phyloP scores from a whole-genome alignment of 768 basidiomycete species.

The Tylopilus cervinicoccineus region DNA sequence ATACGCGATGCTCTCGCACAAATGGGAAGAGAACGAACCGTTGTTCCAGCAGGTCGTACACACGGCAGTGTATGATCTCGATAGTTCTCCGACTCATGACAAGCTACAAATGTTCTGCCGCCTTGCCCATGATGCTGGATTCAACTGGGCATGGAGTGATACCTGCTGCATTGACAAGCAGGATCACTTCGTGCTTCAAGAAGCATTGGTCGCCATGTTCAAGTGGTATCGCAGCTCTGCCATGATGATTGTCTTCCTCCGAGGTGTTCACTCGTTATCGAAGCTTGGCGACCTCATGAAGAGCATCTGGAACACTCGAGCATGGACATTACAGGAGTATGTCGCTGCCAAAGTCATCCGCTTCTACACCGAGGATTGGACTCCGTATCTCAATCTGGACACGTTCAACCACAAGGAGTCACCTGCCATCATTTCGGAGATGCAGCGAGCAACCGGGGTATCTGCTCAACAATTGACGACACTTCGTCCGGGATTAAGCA shows the following conservation, averaged over 20 bases:
- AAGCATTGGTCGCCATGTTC: slow-evolving; percentile 3
- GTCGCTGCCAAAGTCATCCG: background rate
- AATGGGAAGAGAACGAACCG: background rate
- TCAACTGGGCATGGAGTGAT: too few relatives aligned
- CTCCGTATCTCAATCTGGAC: background rate
- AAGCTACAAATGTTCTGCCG: background rate
- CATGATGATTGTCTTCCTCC: slow-evolving; percentile 3
- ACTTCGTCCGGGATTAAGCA: background rate
- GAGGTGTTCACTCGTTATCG: background rate
- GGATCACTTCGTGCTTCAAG: background rate
- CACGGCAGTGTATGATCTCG: background rate
- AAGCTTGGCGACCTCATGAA: background rate
- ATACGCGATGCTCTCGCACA: background rate
- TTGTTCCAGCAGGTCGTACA: background rate
- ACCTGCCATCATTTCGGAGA: background rate
- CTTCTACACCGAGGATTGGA: background rate
- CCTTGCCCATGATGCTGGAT: background rate
- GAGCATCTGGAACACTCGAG: slow-evolving; percentile 3
- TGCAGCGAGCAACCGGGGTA: background rate
- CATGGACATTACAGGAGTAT: slow-evolving; percentile 9
- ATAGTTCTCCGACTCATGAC: background rate
- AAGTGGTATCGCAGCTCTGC: slow-evolving; percentile 1
- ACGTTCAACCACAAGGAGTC: background rate
- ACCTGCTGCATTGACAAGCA: too few relatives aligned
- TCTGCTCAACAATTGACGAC: background rate